Conservation (phyloP, 805 yeast genomes). For the Komagataella mondaviorum region DNA sequence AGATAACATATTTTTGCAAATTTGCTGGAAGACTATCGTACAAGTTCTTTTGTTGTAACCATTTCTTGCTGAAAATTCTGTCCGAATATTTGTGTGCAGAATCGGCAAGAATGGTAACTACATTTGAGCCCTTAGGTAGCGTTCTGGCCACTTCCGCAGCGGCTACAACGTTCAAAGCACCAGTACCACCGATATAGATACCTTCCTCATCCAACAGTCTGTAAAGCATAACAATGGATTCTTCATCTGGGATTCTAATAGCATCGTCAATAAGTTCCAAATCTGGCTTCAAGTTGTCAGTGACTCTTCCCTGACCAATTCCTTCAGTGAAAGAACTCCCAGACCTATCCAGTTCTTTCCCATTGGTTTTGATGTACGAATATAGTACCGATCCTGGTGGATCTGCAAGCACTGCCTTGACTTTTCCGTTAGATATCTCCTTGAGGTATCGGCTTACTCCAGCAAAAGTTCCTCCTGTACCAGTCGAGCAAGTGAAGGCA, state of each 20-base stretch:
- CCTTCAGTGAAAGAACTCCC: conserved; percentile 94
- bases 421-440: conserved; percentile 45
- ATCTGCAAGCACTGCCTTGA: conserved; percentile 67
- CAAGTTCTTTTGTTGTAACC: conserved; percentile 64
- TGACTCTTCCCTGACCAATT: conserved; percentile 90
- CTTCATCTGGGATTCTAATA: conserved; percentile 61
- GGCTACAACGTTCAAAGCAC: conserved; percentile 83
- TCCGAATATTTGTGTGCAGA: conserved; percentile 85
- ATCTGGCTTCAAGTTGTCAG: conserved; percentile 67
- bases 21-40: conserved; percentile 56
- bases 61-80: conserved; percentile 59
- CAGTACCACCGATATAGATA: conserved; percentile 79
- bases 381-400: conserved; percentile 89
- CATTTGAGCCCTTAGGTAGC: conserved; percentile 67
- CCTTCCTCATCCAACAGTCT: conserved; percentile 83
- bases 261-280: conserved; percentile 71
- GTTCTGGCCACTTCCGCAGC: conserved; percentile 64
- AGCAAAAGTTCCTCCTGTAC: conserved; percentile 89
- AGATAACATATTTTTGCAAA: conserved; percentile 52
- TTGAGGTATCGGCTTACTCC: conserved; percentile 75
- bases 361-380: conserved; percentile 61
- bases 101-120: conserved; percentile 83
- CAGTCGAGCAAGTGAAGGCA: conserved; percentile 84
- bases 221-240: conserved; percentile 74
- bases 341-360: conserved; percentile 50